phyloP scores from a whole-genome alignment of 2,329 filamentous ascomycete genomes.

The Cercospora janseana region DNA sequence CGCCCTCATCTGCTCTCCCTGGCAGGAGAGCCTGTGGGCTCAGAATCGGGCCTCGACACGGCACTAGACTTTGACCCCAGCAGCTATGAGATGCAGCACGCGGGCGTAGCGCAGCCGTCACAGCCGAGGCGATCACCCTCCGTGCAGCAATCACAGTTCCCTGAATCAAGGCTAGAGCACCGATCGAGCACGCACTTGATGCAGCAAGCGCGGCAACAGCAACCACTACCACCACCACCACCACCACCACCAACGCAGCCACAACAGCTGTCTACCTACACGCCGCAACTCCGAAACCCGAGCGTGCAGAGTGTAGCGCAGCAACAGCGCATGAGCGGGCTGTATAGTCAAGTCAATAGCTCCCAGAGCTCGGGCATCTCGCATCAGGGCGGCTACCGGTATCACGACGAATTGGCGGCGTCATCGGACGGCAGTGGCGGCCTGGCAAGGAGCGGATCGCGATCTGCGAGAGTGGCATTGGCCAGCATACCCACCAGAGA shows the following conservation, averaged over 20 bases:
- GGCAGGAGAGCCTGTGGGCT: slow-evolving; percentile 36
- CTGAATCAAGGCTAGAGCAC: slow-evolving; percentile 39
- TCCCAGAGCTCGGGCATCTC: slow-evolving; percentile 46
- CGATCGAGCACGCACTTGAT: slow-evolving; percentile 46
- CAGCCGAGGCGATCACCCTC: slow-evolving; percentile 16
- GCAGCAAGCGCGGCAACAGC: slow-evolving; percentile 45
- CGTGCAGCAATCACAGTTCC: slow-evolving; percentile 19
- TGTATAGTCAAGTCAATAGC: slow-evolving; percentile 51
- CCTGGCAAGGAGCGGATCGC: slow-evolving; percentile 61
- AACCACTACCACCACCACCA: too few species aligned
- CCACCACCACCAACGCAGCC: too few species aligned
- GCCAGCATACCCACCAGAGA: slow-evolving; percentile 64
- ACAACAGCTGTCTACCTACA: slow-evolving; percentile 31
- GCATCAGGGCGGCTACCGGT: slow-evolving; percentile 45
- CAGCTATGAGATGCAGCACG: slow-evolving; percentile 37
- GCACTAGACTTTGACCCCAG: slow-evolving; percentile 39
- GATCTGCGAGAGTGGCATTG: slow-evolving; percentile 59
- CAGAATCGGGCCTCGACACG: not conserved
- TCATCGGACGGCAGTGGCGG: slow-evolving; percentile 46
- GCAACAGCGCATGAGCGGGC: slow-evolving; percentile 44
- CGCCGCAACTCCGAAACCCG: slow-evolving; percentile 30
- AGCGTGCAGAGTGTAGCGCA: slow-evolving; percentile 30
- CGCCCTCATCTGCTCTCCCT: slow-evolving; percentile 34
- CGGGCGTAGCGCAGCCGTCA: slow-evolving; percentile 8
- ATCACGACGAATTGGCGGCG: slow-evolving; percentile 44